Base-by-base conservation (phyloP, 1,284 basidiomycete species). In the Mrakiaceae sp. region DNA sequence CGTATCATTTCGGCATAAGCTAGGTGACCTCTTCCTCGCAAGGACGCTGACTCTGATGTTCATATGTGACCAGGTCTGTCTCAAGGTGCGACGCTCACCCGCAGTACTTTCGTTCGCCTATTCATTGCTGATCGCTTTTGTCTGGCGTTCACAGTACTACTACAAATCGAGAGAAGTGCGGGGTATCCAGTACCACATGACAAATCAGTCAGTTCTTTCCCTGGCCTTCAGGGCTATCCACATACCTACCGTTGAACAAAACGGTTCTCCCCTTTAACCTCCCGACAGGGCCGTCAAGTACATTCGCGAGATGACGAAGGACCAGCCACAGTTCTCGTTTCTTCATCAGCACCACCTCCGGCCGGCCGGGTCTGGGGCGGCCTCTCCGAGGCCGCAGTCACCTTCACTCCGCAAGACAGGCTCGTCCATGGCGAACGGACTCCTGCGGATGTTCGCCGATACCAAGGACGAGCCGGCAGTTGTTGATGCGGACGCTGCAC, bases 101-200 rank as follows among this genome's bases (percentile, higher is more conserved):
- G 64, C 48, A 5, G 58, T 40, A 7, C 55, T 12, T 14, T 56
- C 27, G 27, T 40, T 44, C 55, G 4, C 40, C 5, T 5, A 11
- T 7, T 40, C 55, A 44, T 12, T 39, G 42, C 40, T 44, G 55
- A 11, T 3, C 5, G 84, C 83, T 95, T 27, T 27, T 16, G 55
- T 12, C 43, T 57, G 6, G 43, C 66, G 79, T 95, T 90, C 77
- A 87, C 55, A 90, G 74, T 97, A 97, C 76, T 93, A 92, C 74
- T 88, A 89, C 73, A 88, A 87, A 71, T 89, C 87, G 57, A 81
- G 84, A 57, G 81, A 85, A 60, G 82, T 87, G 69, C 75, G 76
- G 63, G 87, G 88, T 4, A 84, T 90, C 64, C 87, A 92, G 72
- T 97, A 94, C 73, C 88, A 90, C 71, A 84, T 92, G 79, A 89